Evolutionary conservation across 2,329 filamentous ascomycete genomes (phyloP).

Genomic region (Epichloe typhina): DNA sequence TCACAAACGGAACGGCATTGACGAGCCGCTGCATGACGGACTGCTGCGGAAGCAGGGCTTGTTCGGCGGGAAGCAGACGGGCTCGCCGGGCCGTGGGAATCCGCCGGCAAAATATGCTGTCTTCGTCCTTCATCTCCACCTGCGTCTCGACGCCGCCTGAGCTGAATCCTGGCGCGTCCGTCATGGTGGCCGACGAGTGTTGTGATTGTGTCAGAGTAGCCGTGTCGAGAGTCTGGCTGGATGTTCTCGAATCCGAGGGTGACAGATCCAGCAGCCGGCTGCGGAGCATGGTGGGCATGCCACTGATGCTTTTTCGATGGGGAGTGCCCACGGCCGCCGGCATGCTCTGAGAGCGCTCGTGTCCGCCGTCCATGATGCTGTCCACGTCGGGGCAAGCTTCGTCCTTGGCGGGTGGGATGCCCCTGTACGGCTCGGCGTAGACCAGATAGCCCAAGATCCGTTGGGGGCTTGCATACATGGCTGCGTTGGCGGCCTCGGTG

Average conservation of each 20-base stretch:
- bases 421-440: constrained; percentile 56
- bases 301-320: constrained; percentile 15
- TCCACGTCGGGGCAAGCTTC: constrained; percentile 44
- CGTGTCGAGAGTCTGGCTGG: constrained; percentile 45
- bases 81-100: constrained; percentile 55
- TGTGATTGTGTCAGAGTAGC: constrained; percentile 33
- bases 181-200: constrained; percentile 31
- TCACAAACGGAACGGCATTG: constrained; percentile 53
- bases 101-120: constrained; percentile 40
- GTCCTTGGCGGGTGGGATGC: constrained; percentile 50
- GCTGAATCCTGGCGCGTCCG: constrained; percentile 14
- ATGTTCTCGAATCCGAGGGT: constrained; percentile 32
- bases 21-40: constrained; percentile 51
- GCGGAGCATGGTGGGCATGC: constrained; percentile 22
- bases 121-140: constrained; percentile 18
- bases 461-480: constrained; percentile 58
- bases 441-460: constrained; percentile 57
- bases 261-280: constrained; percentile 27
- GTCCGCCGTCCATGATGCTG: constrained; percentile 19
- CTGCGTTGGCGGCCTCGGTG: constrained; percentile 54
- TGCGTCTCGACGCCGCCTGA: constrained; percentile 13
- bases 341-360: constrained; percentile 23
- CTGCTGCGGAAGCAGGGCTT: constrained; percentile 57
- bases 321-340: constrained; percentile 17
- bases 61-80: constrained; percentile 52